These are phyloP conservation scores for Aureobasidium sp. DNA, from an alignment of 2,329 filamentous ascomycete genomes.

Conservation along the genomic window DNA sequence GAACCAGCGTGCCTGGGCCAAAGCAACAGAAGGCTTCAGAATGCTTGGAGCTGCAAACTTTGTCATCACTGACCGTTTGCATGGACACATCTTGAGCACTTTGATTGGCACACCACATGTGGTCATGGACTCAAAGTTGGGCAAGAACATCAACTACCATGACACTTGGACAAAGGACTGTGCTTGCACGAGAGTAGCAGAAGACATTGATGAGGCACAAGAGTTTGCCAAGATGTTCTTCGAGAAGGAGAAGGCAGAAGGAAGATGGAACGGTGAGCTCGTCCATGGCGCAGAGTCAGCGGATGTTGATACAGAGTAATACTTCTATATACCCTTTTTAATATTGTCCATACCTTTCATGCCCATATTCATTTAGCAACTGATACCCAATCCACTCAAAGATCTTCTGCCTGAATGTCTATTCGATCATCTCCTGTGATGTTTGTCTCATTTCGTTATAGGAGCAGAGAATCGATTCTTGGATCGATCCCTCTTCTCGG, in stretches of 20 bases:
- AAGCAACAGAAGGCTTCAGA: constrained; percentile 10
- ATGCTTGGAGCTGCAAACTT: constrained; percentile 12
- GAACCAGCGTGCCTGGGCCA: constrained; percentile 14
- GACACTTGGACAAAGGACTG: constrained; percentile 13
- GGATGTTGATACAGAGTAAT: neutral
- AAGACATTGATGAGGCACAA: constrained; percentile 8
- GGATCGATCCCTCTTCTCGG: neutral
- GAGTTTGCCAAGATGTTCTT: constrained; percentile 6
- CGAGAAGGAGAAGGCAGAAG: constrained; percentile 5
- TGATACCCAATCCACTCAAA: too few relatives aligned
- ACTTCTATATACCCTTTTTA: constrained; percentile 1
- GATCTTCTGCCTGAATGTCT: too few relatives aligned
- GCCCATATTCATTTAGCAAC: neutral
- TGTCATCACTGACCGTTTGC: constrained; percentile 14
- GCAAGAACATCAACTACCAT: constrained; percentile 14
- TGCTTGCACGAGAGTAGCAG: constrained; percentile 5
- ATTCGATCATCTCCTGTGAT: neutral
- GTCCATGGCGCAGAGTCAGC: neutral
- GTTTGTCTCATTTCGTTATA: neutral
- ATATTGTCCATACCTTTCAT: neutral
- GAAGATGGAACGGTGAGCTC: constrained; percentile 1
- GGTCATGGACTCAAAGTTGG: constrained; percentile 12
- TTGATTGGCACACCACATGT: constrained; percentile 12
- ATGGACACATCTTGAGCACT: constrained; percentile 13
- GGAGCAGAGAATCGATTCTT: neutral